These are phyloP conservation scores for Saksenaea oblongispora DNA, from an alignment of 371 early-diverging fungal genomes.

Conservation along the genomic window DNA sequence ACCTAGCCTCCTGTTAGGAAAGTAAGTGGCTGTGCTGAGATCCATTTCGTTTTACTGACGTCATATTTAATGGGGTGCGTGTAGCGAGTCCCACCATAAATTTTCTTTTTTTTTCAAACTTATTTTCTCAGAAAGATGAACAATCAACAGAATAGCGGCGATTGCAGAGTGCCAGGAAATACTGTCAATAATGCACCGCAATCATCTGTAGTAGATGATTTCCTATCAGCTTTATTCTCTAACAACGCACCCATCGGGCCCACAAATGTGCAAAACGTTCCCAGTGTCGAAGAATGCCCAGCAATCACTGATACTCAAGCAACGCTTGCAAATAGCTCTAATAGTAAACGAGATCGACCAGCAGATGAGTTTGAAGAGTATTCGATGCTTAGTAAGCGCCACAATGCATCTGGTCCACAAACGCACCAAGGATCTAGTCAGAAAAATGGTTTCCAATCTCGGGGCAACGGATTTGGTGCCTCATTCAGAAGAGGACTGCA, in stretches of 20 bases:
- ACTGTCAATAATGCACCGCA: constrained; percentile 14
- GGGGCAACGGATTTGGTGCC: not conserved
- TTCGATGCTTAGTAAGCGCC: constrained; percentile 42
- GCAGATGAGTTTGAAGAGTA: constrained; percentile 56
- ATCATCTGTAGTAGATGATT: constrained; percentile 49
- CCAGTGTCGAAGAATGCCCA: constrained; percentile 55
- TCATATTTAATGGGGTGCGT: no score
- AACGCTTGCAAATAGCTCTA: constrained; percentile 9
- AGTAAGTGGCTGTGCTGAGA: no score
- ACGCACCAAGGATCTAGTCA: not conserved
- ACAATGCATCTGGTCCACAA: constrained; percentile 9
- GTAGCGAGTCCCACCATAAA: no score
- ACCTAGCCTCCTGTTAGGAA: no score
- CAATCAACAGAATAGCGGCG: constrained; percentile 8
- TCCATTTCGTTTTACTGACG: no score
- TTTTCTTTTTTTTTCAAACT: not conserved
- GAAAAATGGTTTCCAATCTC: not conserved
- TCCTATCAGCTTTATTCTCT: constrained; percentile 50
- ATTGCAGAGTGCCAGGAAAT: constrained; percentile 7
- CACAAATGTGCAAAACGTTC: not conserved
- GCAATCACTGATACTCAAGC: constrained; percentile 70
- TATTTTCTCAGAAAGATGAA: constrained; percentile 1
- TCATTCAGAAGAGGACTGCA: not conserved
- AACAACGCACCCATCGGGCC: constrained; percentile 37
- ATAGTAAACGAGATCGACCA: constrained; percentile 17